Conservation (phyloP, 495 filamentous ascomycete species). For the Xylaria flabelliformis region DNA sequence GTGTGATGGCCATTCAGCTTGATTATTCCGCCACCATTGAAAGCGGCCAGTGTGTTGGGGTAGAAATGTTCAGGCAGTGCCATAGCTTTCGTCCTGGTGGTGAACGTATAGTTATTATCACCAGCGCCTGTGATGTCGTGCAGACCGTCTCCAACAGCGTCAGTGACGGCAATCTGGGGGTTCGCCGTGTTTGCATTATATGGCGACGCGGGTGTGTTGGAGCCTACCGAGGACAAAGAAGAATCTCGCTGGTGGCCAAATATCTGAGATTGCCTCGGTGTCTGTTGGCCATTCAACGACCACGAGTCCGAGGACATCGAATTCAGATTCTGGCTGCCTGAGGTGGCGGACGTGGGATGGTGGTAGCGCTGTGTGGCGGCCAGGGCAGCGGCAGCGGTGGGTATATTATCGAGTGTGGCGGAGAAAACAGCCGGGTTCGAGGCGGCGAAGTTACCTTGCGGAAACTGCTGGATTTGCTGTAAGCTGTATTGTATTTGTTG, state of each 20-base stretch:
- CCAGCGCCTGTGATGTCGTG: slow-evolving; percentile 42
- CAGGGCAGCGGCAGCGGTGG: slow-evolving; percentile 42
- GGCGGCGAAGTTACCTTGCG: slow-evolving; percentile 14
- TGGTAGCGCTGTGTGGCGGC: slow-evolving; percentile 36
- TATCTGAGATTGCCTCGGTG: slow-evolving; percentile 46
- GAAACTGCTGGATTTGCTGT: slow-evolving; percentile 28
- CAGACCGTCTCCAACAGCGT: slow-evolving; percentile 46
- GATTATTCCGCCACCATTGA: slow-evolving; percentile 28
- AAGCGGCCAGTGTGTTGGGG: slow-evolving; percentile 31
- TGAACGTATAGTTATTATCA: slow-evolving; percentile 50
- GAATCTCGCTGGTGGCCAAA: slow-evolving; percentile 60
- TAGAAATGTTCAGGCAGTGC: slow-evolving; percentile 45
- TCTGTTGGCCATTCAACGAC: slow-evolving; percentile 47
- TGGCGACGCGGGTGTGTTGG: slow-evolving; percentile 60
- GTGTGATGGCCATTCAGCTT: slow-evolving; percentile 27
- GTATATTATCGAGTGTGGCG: slow-evolving; percentile 50
- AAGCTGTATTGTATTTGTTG: slow-evolving; percentile 30
- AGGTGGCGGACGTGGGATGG: slow-evolving; percentile 27
- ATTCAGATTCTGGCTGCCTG: slow-evolving; percentile 37
- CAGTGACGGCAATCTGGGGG: slow-evolving; percentile 58
- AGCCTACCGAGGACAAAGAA: slow-evolving; percentile 62
- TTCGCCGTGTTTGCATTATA: slow-evolving; percentile 58
- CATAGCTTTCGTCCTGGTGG: slow-evolving; percentile 46
- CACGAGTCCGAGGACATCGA: slow-evolving; percentile 55
- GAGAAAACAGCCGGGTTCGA: slow-evolving; percentile 32